Evolutionary conservation across 176 grass and related monocot genomes (phyloP).

Genomic region (Zea luxurians): DNA sequence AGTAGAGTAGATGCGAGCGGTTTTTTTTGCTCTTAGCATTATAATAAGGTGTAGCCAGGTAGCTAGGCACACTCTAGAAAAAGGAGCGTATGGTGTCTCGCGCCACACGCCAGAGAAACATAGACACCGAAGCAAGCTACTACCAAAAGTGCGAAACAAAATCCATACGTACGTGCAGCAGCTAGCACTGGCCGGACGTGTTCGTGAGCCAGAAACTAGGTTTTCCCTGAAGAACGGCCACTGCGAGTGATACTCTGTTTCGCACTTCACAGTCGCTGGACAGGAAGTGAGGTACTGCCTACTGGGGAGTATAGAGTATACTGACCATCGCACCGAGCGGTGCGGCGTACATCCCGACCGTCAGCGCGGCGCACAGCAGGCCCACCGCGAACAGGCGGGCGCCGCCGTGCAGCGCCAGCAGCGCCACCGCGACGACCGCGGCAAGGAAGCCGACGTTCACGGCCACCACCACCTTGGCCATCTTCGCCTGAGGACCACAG

Average conservation of each 20-base stretch:
- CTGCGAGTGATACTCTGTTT: too few relatives aligned
- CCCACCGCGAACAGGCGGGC: conserved; percentile 49
- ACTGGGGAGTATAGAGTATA: neutral
- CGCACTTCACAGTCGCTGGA: too few relatives aligned
- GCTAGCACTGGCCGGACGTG: too few relatives aligned
- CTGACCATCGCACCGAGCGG: conserved; percentile 71
- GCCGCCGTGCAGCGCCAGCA: conserved; percentile 46
- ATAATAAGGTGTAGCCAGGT: neutral
- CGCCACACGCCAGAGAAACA: neutral
- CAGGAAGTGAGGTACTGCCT: neutral
- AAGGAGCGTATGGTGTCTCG: neutral
- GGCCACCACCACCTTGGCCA: conserved; percentile 47
- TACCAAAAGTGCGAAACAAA: neutral
- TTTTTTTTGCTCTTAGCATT: neutral
- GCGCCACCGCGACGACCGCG: conserved; percentile 43
- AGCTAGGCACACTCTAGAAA: neutral
- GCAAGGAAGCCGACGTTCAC: conserved; percentile 56
- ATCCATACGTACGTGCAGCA: too few relatives aligned
- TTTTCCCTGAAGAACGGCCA: too few relatives aligned
- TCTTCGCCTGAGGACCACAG: conserved; percentile 45
- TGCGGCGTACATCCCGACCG: conserved; percentile 66
- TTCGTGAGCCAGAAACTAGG: too few relatives aligned
- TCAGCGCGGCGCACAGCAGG: conserved; percentile 56
- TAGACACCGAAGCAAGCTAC: neutral
- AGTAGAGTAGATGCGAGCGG: neutral